A percentile compares a stretch with the other conserved stretches of the same genome.
Evolutionary conservation across 306 rosid genomes (phyloP).

Genomic region (Gleditsia sinensis): DNA sequence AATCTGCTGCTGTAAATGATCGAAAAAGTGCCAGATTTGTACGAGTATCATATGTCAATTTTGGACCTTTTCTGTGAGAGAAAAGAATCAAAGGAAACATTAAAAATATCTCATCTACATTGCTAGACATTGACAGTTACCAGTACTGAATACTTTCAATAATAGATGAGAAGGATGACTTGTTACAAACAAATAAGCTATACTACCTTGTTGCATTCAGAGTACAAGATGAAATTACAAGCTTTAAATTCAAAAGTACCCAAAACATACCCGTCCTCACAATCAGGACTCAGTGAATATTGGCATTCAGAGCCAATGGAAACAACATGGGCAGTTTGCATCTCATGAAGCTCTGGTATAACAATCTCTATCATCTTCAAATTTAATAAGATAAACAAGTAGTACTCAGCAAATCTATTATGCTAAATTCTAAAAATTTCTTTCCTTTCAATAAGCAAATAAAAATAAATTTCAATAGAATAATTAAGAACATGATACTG

Average conservation of each 20-base stretch:
- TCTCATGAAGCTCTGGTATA: constrained; percentile 83
- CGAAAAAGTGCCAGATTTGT: constrained; percentile 74
- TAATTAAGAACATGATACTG: not conserved
- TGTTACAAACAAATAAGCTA: constrained; percentile 3
- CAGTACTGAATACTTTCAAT: constrained; percentile 14
- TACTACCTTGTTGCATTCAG: constrained; percentile 6
- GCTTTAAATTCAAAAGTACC: constrained; percentile 19
- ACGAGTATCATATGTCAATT: constrained; percentile 77
- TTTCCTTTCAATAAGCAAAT: not conserved
- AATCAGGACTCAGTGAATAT: constrained; percentile 61
- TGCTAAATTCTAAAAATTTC: not conserved
- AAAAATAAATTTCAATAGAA: constrained; percentile 20
- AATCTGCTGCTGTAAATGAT: constrained; percentile 84
- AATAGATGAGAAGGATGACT: constrained; percentile 16
- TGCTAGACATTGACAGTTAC: constrained; percentile 7
- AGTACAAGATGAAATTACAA: constrained; percentile 27
- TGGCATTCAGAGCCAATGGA: constrained; percentile 82
- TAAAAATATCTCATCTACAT: not conserved
- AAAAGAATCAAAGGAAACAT: constrained; percentile 22
- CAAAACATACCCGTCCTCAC: constrained; percentile 76
- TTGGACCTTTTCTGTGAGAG: constrained; percentile 56
- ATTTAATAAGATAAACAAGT: constrained; percentile 21
- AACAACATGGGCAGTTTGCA: constrained; percentile 82
- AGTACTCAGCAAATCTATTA: constrained; percentile 32
- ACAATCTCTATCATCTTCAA: constrained; percentile 70